Conservation (phyloP, 306 rosid species). For the Quercus wislizeni region DNA sequence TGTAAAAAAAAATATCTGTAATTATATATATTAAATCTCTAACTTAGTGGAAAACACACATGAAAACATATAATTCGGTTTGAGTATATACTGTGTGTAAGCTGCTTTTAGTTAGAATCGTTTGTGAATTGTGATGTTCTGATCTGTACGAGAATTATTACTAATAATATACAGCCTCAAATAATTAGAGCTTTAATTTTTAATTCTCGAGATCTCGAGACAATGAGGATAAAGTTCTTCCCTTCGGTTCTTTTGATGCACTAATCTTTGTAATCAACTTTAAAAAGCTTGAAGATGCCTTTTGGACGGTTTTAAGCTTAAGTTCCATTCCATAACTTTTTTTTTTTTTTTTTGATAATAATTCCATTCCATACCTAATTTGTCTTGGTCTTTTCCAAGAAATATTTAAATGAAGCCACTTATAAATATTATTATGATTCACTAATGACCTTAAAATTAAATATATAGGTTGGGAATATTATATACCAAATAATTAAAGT, state of each 20-base stretch:
- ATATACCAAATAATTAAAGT: too few relatives aligned
- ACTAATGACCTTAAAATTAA: not conserved
- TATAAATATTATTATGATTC: not conserved
- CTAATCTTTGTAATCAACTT: conserved; percentile 22
- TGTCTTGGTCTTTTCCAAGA: conserved; percentile 8
- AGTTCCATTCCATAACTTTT: not conserved
- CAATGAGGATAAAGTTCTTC: conserved; percentile 35
- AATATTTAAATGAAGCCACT: not conserved
- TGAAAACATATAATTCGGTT: not conserved
- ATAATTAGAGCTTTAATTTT: conserved; percentile 3
- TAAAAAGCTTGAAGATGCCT: not conserved
- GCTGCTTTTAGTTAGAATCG: not conserved
- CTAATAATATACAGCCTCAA: not conserved
- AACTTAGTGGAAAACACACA: not conserved
- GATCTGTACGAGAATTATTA: not conserved
- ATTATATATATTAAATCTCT: not conserved
- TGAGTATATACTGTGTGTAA: not conserved
- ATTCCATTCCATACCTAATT: conserved; percentile 28
- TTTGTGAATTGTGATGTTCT: not conserved
- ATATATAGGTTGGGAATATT: not conserved
- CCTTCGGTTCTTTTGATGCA: conserved; percentile 31
- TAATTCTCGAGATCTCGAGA: conserved; percentile 25
- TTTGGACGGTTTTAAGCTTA: conserved; percentile 25
- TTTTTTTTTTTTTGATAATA: too few relatives aligned
- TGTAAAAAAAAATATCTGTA: not conserved